Evolutionary conservation across 768 basidiomycete species (phyloP), one percentile per base, ranked within the genome.

Genomic region (Tricholoma bakamatsutake): DNA sequence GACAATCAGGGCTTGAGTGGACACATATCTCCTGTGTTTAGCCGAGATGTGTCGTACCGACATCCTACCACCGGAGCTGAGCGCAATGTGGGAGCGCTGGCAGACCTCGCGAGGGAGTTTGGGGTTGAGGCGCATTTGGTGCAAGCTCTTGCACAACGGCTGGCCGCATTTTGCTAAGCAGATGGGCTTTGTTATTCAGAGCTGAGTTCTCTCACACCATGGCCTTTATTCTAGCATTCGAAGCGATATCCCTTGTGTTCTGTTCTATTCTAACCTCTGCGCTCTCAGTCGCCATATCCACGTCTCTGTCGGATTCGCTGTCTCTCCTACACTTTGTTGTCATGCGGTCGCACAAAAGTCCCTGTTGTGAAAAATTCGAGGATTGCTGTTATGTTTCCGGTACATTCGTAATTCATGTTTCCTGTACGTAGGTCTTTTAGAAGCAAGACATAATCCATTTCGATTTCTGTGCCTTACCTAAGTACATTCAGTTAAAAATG

Each of bases 91-190:
- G 63, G 59, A 50, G 54, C 76, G 64, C 53, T 82, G 66, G 76
- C 76, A 46, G 77, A 79, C 21, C 76, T 90, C n/a, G 87, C 88
- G 21, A 76, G 76, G 60, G 88, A 89, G 66, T 88, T 88, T 57
- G 87, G 87, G n/a, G 76, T 89, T 18, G 83, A 87, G 53, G 73
- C 87, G 31, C 76, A 83, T 42, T 65, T 88, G 27, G 80, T 89
- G 45, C 80, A 87, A 63, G 84, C 84, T 3, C 76, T 88, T 45
- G 83, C 80, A 39, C 82, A 85, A 58, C 77, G 86, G 50, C 72
- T 88, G 37, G 67, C 69, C 40, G 64, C 61, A 9, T 51, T 67
- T 33, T 62, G 39, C 47, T 63, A 50, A 60, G 35, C 8, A 30
- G 28, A 48, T 7, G 8, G 10, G 18, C 18, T 50, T 13, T 12